Evolutionary conservation across 164 flowering plant species (phyloP), one percentile per base, ranked within the genome.

Genomic region (Warburgia ugandensis): DNA sequence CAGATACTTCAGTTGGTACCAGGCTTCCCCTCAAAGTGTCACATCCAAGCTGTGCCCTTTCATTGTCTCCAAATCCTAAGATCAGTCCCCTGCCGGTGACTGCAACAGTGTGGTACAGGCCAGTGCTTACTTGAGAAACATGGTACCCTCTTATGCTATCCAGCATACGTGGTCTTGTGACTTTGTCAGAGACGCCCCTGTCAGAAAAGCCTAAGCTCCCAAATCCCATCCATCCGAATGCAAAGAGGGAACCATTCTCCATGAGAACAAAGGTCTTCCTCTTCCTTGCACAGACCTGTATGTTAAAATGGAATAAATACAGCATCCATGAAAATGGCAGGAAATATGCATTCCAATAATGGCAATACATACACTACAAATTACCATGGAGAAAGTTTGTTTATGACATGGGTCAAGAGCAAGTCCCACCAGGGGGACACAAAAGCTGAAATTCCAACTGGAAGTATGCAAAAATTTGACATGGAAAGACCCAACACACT

Each of bases 191-290:
- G 30, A 50, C 58, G n/a, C 84, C 83, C 54, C 75, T 62, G 47
- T 85, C 84, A 4, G 83, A 70, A 58, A 91, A 83, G 28, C 98
- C 98, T 17, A 91, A 80, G 72, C 98, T 84, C 20, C 96, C 95
- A 64, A 81, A 91, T 0, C 78, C 95, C 87, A 84, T 84, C 95
- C 95, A 84, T 1, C 98, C 98, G 64, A 77, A 91, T n/a, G 78
- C 98, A 69, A 65, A 83, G 11, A 83, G 74, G 9, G 74, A 75
- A 29, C 96, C 96, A 38, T 56, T 49, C 12, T 91, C 97, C 39
- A 72, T 62, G 28, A 91, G 67, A 40, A 91, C 87, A 69, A 91
- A 91, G 4, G 86, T 83, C 67, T 91, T 91, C 65, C 97, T 78
- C 76, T 86, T 91, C 56, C 96, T 75, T 29, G 97, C 94, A 73